Evolutionary conservation across 192 early-diverging fungal genomes (phyloP), one percentile per base, ranked within the genome.

Genomic region (Helicostylum pulchrum): DNA sequence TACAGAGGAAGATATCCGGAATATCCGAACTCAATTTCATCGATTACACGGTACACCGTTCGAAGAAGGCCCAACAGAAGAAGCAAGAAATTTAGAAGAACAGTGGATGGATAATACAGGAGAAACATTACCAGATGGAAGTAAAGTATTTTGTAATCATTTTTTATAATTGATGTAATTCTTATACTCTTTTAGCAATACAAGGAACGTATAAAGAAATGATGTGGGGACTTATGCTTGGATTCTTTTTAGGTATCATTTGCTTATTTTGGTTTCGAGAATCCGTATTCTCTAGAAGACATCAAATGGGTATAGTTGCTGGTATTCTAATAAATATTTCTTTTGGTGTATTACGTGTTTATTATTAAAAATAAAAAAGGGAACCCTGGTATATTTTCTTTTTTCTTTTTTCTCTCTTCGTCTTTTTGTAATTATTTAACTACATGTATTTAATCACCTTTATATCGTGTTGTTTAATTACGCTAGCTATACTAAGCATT

Each of bases 101-200:
- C 76, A 81, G 21, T 84, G 82, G 82, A 84, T 84, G 64, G 82
- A 84, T 4, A 77, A 82, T 65, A 76, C 78, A 4, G 67, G 69
- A 14, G 78, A 79, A 21, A 80, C 80, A 2, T 69, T 80, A 43
- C 78, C 78, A 14, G 82, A 84, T 61, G 82, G 80, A 64, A 71
- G 82, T 84, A 80, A 81, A 80, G 26, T 36, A 9, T 10, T 14
- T 54, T 34, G 4, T 0, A 15, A 30, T 7, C 4, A 7, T 48
- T 26, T 26, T 26, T 26, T 26, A 26, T 26, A 26, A 57, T 8
- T 51, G 20, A 0, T 12, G n/a, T 47, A 34, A 43, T 59, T 57
- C 12, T 30, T 17, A 7, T 34, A 23, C 61, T 53, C 8, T 6
- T 11, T 44, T 62, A 62, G 71, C 68, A 9, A 36, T 71, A 31